Base-by-base conservation (phyloP, 2,329 filamentous ascomycete species). In the Pseudogymnoascus sp. region DNA sequence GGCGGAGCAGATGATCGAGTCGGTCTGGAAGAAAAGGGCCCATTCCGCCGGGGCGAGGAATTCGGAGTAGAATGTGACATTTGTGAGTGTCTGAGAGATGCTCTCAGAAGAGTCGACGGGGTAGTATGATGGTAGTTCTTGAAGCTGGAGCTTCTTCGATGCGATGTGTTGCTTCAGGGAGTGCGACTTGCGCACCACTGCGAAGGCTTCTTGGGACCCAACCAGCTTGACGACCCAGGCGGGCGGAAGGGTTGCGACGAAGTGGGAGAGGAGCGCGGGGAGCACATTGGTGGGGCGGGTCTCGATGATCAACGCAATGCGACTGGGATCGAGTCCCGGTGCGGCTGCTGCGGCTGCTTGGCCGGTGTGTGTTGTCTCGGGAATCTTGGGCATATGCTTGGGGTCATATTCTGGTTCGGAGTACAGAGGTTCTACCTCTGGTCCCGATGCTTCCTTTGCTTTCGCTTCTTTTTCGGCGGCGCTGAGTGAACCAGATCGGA, bases 1-100 rank as follows among this genome's bases (percentile, higher is more conserved):
- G 37, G 68, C 68, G 14, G 67, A 61, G 26, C 69, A 70, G n/a
- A 70, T 61, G 14, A 71, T 70, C 6, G 66, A 69, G 37, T 72
- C 70, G 1, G 68, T 69, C 46, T 71, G 70, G 53, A 70, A 71
- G 12, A 71, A 59, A 5, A 72, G 64, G 14, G 71, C 61, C 64
- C 65, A 68, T 64, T 70, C 68, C 4, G 68, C 68, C 8, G 65
- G 28, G 56, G 63, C 14, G 61, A 66, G 31, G 50, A 64, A 46
- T 38, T 63, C 62, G 31, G 61, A 26, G 60, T 70, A 72, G 41
- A 72, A 70, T 62, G 63, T 66, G 4, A 68, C 35, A 26, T 63
- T 66, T 10, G 70, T 72, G 40, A 72, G 63, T 1, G 67, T 69
- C 60, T 62, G 59, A 12, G 65, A 70, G 7, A 69, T 65, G 10